phyloP scores from a whole-genome alignment of 2,329 filamentous ascomycete genomes.

The Penicillium expansum region DNA sequence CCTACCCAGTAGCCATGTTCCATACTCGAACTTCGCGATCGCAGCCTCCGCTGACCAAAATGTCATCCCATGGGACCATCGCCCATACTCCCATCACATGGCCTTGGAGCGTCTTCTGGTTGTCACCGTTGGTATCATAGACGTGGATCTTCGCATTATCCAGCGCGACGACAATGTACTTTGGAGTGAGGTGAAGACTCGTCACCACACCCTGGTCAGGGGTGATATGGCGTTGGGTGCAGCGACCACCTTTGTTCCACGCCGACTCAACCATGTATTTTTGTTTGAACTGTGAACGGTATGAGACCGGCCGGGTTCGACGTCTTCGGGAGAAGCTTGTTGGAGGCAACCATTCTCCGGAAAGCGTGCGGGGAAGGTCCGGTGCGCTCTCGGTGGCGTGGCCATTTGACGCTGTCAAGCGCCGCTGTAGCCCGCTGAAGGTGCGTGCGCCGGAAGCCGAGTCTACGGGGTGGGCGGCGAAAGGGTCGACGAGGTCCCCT shows the following conservation, averaged over 20 bases:
- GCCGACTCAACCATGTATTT: conserved; percentile 95
- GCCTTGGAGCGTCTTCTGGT: conserved; percentile 83
- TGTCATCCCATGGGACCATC: conserved; percentile 97
- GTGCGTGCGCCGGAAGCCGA: conserved; percentile 21
- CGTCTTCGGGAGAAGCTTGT: conserved; percentile 37
- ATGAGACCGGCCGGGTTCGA: conserved; percentile 70
- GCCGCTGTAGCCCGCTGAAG: conserved; percentile 25
- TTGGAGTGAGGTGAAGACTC: conserved; percentile 86
- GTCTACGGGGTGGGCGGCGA: conserved; percentile 29
- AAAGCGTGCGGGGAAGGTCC: conserved; percentile 44
- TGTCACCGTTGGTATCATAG: conserved; percentile 86
- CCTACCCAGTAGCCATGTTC: conserved; percentile 88
- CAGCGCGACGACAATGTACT: conserved; percentile 95
- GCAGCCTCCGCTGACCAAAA: conserved; percentile 91
- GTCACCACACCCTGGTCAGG: conserved; percentile 97
- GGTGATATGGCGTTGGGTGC: conserved; percentile 82
- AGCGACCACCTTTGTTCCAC: conserved; percentile 87
- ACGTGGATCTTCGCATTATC: conserved; percentile 99
- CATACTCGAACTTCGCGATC: conserved; percentile 96
- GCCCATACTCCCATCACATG: conserved; percentile 99
- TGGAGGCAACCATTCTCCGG: conserved; percentile 34
- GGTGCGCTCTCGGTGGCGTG: conserved; percentile 48
- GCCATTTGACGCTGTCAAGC: conserved; percentile 25
- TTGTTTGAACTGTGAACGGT: conserved; percentile 97
- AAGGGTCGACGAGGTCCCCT: conserved; percentile 36